These are phyloP conservation scores for Piper betle DNA, from an alignment of 164 flowering plant genomes.

Conservation along the genomic window DNA sequence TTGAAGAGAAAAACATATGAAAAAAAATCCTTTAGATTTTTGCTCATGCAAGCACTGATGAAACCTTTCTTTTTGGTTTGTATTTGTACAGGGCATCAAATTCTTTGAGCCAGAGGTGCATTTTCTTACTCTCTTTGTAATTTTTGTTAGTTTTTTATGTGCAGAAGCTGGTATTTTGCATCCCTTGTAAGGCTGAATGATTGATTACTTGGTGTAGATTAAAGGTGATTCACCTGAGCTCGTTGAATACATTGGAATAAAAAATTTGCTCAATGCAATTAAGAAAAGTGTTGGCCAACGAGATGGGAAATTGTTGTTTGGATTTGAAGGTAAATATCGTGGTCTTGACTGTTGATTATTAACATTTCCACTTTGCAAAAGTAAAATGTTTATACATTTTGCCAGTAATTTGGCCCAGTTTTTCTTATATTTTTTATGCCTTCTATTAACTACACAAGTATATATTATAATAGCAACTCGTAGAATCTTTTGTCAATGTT, in stretches of 20 bases:
- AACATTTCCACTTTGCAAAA: too few species aligned
- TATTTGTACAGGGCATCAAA: conserved; percentile 74
- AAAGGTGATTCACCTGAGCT: conserved; percentile 95
- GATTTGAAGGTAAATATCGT: conserved; percentile 55
- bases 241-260: conserved; percentile 87
- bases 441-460: too few species aligned
- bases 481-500: not conserved
- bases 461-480: too few species aligned
- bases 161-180: not conserved
- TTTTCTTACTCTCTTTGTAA: conserved; percentile 5
- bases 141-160: too few species aligned
- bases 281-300: conserved; percentile 55
- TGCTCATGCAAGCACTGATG: not conserved
- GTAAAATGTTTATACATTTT: too few species aligned
- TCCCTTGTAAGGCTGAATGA: not conserved
- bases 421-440: too few species aligned
- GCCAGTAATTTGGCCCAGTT: too few species aligned
- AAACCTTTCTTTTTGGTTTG: conserved; percentile 6
- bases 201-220: conserved; percentile 35
- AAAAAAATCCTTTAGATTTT: not conserved
- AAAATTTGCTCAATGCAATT: conserved; percentile 71
- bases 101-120: conserved; percentile 97
- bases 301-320: conserved; percentile 69
- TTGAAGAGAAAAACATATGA: too few species aligned
- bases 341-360: not conserved